Percentiles rank a stretch among this genome's conserved stretches.
phyloP scores from a whole-genome alignment of 2,329 filamentous ascomycete species.

The Colletotrichum sp. region DNA sequence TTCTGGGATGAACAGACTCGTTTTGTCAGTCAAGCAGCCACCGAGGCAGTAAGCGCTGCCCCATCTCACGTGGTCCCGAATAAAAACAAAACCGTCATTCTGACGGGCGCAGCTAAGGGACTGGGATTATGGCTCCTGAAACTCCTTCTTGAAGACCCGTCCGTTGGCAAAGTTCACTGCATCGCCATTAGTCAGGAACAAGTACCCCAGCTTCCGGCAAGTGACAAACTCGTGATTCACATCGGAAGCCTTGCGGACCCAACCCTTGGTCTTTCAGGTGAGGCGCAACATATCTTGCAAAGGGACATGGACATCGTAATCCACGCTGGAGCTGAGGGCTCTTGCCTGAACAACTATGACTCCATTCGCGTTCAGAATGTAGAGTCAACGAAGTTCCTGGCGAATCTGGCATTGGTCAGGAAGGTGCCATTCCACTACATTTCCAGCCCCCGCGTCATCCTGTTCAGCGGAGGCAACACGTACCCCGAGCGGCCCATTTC shows the following conservation, averaged over 20 bases:
- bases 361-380: slow-evolving; percentile 33
- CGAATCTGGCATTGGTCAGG: slow-evolving; percentile 24
- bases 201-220: not conserved
- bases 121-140: slow-evolving; percentile 42
- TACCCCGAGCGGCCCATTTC: slow-evolving; percentile 22
- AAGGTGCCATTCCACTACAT: slow-evolving; percentile 35
- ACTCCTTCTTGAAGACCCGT: slow-evolving; percentile 33
- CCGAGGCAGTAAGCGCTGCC: not conserved
- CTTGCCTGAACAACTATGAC: slow-evolving; percentile 35
- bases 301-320: slow-evolving; percentile 50
- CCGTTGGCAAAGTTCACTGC: slow-evolving; percentile 45
- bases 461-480: not conserved
- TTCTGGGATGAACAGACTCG: slow-evolving; percentile 33
- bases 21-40: not conserved
- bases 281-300: not conserved
- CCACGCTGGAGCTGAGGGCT: slow-evolving; percentile 46
- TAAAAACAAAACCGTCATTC: slow-evolving; percentile 28
- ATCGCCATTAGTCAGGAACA: slow-evolving; percentile 38
- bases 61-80: not conserved
- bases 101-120: slow-evolving; percentile 46
- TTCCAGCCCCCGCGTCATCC: slow-evolving; percentile 35
- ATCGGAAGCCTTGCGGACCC: slow-evolving; percentile 39
- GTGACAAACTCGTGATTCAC: slow-evolving; percentile 35
- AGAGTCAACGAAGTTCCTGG: slow-evolving; percentile 31
- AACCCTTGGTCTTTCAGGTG: slow-evolving; percentile 40